Evolutionary conservation across 768 basidiomycete genomes (phyloP), one percentile per base, ranked within the genome.

Genomic region (Mycena haematopus): DNA sequence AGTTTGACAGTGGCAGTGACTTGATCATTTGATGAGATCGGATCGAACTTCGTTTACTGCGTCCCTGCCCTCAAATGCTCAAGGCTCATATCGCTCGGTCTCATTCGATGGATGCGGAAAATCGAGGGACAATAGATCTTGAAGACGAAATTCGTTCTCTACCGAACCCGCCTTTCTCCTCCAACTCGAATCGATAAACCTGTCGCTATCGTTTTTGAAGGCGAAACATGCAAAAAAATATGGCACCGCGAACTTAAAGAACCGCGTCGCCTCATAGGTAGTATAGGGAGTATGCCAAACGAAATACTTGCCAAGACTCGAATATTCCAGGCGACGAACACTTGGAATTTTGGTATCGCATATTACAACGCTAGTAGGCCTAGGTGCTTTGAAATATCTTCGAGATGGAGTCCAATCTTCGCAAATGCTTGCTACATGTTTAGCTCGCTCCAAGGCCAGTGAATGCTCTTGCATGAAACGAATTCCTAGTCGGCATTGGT

Each of bases 341-440:
- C 19, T 71, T 25, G 66, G 68, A 40, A 45, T 71, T 38, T 21
- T 63, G 17, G 69, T 58, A 1, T 68, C 67, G 3, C 70, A 72
- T 33, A 69, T 71, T 3, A 63, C 46, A 29, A 52, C 33, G 6
- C 22, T 36, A n/a, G 19, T 71, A 67, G 67, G 60, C 70, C 29
- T 61, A 65, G 27, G 59, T 70, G 19, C 52, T 71, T 17, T 71
- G 70, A 69, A 62, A 55, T 31, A 31, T 54, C 5, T 51, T 70
- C 36, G 56, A 61, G 42, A 38, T 68, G 22, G 29, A 44, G 25
- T 57, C 56, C 8, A 33, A 46, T 66, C 60, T 38, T 21, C 65
- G 35, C 31, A 44, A 6, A 45, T 27, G 27, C 36, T 61, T 2
- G 38, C 50, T 13, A 42, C 45, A 15, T 66, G 62, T 25, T 15